Evolutionary conservation across 352 stramenopile genomes (phyloP).

Genomic region (Phytopythium delawarense): DNA sequence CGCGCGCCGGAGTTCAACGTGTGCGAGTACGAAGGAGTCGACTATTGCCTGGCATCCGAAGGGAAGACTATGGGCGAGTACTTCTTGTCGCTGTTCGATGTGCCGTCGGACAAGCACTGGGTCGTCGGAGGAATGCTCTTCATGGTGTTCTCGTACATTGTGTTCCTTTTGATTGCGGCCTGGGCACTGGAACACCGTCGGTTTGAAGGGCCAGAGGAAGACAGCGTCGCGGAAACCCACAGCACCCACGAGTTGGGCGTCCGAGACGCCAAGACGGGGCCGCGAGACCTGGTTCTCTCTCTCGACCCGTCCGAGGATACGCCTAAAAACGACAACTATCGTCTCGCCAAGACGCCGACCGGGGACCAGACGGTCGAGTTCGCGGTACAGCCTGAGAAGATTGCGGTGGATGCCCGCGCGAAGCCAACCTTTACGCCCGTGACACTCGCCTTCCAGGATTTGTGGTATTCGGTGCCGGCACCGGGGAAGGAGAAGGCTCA

Average conservation of each 20-base stretch:
- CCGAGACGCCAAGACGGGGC: background rate
- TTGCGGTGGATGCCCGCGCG: conserved; percentile 5
- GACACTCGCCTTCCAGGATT: conserved; percentile 35
- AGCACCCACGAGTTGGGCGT: background rate
- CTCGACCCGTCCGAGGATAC: background rate
- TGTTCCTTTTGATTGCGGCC: conserved; percentile 28
- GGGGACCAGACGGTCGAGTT: conserved; percentile 13
- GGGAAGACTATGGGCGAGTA: conserved; percentile 36
- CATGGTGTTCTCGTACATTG: conserved; percentile 24
- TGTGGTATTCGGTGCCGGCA: conserved; percentile 35
- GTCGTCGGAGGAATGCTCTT: conserved; percentile 34
- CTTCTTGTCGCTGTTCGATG: conserved; percentile 31
- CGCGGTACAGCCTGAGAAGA: conserved; percentile 8
- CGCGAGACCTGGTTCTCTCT: background rate
- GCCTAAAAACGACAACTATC: conserved; percentile 8
- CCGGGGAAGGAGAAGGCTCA: conserved; percentile 26
- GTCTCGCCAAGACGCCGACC: conserved; percentile 21
- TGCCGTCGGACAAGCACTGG: conserved; percentile 25
- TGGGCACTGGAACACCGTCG: conserved; percentile 27
- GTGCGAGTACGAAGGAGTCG: conserved; percentile 26
- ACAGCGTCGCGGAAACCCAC: conserved; percentile 4
- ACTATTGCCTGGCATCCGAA: conserved; percentile 19
- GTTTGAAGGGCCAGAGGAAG: conserved; percentile 21
- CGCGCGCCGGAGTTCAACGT: conserved; percentile 26
- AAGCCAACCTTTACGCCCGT: conserved; percentile 28